A percentile compares a stretch with the other conserved stretches of the same genome.
Conservation (phyloP, 225 moss, liverwort and hornwort genomes). For the Climacium dendroides region DNA sequence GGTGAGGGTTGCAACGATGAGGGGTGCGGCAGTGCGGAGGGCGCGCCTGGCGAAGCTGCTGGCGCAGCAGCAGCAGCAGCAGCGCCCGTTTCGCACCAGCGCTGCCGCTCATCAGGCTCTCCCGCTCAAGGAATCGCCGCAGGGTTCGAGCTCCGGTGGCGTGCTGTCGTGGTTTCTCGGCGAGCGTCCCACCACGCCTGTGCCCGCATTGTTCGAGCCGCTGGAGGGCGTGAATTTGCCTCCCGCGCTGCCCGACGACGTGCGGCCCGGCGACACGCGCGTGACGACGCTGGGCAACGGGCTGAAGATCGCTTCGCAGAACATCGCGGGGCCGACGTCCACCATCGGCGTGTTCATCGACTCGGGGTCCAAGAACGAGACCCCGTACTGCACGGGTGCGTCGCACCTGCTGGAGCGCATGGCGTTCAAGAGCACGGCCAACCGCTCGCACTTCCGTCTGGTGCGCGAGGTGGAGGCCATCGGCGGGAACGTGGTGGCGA, state of each 20-base stretch:
- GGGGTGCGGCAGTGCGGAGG: slow-evolving; percentile 34
- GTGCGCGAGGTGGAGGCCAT: slow-evolving; percentile 93
- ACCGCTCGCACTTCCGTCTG: slow-evolving; percentile 77
- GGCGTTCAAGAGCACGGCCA: slow-evolving; percentile 88
- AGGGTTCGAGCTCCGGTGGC: slow-evolving; percentile 42
- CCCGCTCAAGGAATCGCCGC: slow-evolving; percentile 14
- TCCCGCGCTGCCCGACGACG: slow-evolving; percentile 37
- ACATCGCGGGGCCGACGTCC: slow-evolving; percentile 47
- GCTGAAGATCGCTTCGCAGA: slow-evolving; percentile 67
- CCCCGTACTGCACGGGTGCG: slow-evolving; percentile 44
- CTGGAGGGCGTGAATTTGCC: slow-evolving; percentile 57
- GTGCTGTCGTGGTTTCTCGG: slow-evolving; percentile 43
- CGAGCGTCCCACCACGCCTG: slow-evolving; percentile 13
- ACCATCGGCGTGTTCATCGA: slow-evolving; percentile 75
- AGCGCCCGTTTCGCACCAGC: slow-evolving; percentile 48
- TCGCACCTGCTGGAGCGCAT: slow-evolving; percentile 88
- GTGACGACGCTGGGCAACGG: slow-evolving; percentile 71
- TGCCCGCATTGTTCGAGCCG: slow-evolving; percentile 62
- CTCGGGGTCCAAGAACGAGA: slow-evolving; percentile 75
- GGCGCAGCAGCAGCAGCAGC: slow-evolving; percentile 32
- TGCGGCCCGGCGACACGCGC: slow-evolving; percentile 24
- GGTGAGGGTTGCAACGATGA: slow-evolving; percentile 34
- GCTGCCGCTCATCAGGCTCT: slow-evolving; percentile 15
- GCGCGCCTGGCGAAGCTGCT: slow-evolving; percentile 39
- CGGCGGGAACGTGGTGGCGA: slow-evolving; percentile 75